Evolutionary conservation across 2,329 filamentous ascomycete species (phyloP).

Genomic region (Stachybotrys echinatus): DNA sequence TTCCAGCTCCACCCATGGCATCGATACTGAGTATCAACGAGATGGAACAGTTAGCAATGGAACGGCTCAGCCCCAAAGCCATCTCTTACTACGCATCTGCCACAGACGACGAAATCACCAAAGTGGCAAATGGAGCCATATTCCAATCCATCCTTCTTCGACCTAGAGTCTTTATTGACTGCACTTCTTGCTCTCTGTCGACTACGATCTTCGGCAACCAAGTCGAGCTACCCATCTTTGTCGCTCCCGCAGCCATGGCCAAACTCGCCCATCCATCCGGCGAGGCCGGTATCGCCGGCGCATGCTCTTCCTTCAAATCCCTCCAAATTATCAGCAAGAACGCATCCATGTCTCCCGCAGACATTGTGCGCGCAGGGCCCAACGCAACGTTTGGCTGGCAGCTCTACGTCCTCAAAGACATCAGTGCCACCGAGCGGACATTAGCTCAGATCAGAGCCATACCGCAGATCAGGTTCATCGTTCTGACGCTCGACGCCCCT

Average conservation of each 20-base stretch:
- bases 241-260: constrained; percentile 57
- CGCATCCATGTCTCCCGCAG: constrained; percentile 50
- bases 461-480: constrained; percentile 57
- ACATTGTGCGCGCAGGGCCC: constrained; percentile 35
- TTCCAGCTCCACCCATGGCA: not conserved
- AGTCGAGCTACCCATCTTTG: constrained; percentile 52
- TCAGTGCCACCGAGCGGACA: constrained; percentile 30
- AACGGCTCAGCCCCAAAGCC: constrained; percentile 6
- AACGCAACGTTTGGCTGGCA: constrained; percentile 52
- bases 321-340: constrained; percentile 60
- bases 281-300: constrained; percentile 51
- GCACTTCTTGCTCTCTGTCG: constrained; percentile 62
- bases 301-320: constrained; percentile 46
- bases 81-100: constrained; percentile 76
- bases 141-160: constrained; percentile 74
- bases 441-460: constrained; percentile 59
- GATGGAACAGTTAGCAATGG: constrained; percentile 4
- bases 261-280: constrained; percentile 56
- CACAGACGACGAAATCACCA: constrained; percentile 69
- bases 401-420: constrained; percentile 55
- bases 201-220: constrained; percentile 56
- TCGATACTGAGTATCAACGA: constrained; percentile 7
- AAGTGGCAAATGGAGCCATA: constrained; percentile 67
- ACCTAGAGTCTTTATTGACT: constrained; percentile 77
- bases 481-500: constrained; percentile 54